Conservation (phyloP, 169 alveolate genomes). For the Hepatocystis sp. region DNA sequence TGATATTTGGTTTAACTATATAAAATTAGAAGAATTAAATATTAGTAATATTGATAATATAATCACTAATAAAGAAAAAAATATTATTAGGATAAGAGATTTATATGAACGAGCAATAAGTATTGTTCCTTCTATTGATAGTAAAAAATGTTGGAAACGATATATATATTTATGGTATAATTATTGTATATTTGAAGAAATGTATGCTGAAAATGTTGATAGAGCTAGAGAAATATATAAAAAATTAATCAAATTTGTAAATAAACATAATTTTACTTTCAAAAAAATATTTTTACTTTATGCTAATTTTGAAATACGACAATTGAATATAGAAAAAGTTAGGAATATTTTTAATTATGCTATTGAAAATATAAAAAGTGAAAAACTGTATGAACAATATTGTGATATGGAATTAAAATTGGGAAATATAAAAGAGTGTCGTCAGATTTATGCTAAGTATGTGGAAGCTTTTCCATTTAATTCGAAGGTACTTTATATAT, state of each 20-base stretch:
- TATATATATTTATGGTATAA: conserved; percentile 96
- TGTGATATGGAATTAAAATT: conserved; percentile 95
- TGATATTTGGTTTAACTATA: conserved; percentile 97
- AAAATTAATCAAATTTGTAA: conserved; percentile 90
- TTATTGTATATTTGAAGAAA: conserved; percentile 96
- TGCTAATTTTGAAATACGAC: conserved; percentile 91
- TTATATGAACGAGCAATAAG: conserved; percentile 96
- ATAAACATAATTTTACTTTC: conserved; percentile 93
- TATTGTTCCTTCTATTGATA: conserved; percentile 92
- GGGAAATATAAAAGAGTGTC: conserved; percentile 95
- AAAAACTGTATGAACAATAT: conserved; percentile 93
- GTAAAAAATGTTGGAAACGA: conserved; percentile 94
- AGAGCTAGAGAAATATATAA: conserved; percentile 92
- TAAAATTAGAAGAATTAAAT: conserved; percentile 94
- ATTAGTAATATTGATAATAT: too few relatives aligned
- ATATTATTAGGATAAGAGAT: conserved; percentile 88
- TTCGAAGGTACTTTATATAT: conserved; percentile 87
- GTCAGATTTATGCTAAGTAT: conserved; percentile 93
- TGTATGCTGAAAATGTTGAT: conserved; percentile 86
- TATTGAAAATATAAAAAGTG: conserved; percentile 94
- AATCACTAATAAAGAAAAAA: conserved; percentile 41
- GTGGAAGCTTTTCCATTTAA: conserved; percentile 92
- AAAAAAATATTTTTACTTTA: conserved; percentile 93
- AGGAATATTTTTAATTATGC: conserved; percentile 95
- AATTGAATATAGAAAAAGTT: conserved; percentile 87